Conservation (phyloP, 805 yeast genomes). For the Candida stauntonica region DNA sequence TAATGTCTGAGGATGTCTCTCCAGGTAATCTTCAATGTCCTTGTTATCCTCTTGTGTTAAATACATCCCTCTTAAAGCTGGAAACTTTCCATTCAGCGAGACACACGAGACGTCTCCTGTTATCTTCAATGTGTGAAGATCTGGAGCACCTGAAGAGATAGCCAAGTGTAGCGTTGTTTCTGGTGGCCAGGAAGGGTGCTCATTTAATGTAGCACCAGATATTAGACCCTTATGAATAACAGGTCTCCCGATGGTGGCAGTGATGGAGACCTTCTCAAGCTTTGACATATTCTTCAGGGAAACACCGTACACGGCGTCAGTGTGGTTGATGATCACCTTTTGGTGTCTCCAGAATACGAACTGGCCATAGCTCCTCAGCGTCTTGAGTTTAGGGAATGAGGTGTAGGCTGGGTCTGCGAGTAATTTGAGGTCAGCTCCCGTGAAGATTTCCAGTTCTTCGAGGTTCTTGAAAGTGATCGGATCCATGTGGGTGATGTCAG, state of each 20-base stretch:
- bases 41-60: background rate
- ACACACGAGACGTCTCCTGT: slow-evolving; percentile 1
- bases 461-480: slow-evolving; percentile 1
- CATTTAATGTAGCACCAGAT: background rate
- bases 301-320: background rate
- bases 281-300: background rate
- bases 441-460: background rate
- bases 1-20: background rate
- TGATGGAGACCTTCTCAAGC: background rate
- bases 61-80: background rate
- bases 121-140: background rate
- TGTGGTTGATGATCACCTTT: background rate
- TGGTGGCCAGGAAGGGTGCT: background rate
- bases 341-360: background rate
- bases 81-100: background rate
- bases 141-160: background rate
- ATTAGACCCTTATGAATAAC: background rate
- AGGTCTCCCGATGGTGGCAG: background rate
- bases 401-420: background rate
- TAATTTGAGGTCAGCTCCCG: background rate
- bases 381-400: background rate
- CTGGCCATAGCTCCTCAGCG: background rate
- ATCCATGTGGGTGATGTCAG: no score
- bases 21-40: background rate
- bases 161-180: background rate